Conservation (phyloP, 2,329 filamentous ascomycete genomes). For the Allantophomopsis cytisporea region DNA sequence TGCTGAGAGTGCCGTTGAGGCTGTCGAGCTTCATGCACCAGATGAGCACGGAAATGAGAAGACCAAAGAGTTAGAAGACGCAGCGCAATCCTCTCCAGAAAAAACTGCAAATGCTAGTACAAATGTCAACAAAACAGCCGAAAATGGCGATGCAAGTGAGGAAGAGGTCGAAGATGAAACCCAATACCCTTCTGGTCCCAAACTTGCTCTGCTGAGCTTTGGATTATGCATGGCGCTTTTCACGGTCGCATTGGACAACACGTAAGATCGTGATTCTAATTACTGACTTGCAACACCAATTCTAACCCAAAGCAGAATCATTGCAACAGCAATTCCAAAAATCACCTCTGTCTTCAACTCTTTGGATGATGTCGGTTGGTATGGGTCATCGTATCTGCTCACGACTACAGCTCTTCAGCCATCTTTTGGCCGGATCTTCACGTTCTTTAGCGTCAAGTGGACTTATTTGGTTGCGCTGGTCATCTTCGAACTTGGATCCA, state of each 20-base stretch:
- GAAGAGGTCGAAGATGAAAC: constrained; percentile 7
- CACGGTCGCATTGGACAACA: constrained; percentile 25
- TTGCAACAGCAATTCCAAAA: constrained; percentile 25
- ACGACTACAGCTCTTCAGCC: constrained; percentile 21
- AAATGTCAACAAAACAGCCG: constrained; percentile 4
- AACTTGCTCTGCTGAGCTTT: constrained; percentile 25
- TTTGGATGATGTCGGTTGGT: constrained; percentile 24
- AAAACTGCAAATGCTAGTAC: constrained; percentile 3
- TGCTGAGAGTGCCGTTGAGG: constrained; percentile 4
- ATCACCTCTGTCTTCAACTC: constrained; percentile 26
- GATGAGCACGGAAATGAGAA: neutral
- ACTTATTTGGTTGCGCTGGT: constrained; percentile 17
- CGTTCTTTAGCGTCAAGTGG: constrained; percentile 19
- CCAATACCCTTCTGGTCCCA: constrained; percentile 13
- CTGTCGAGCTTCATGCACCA: constrained; percentile 4
- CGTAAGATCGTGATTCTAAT: no score
- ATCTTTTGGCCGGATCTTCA: constrained; percentile 20
- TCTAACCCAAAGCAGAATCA: constrained; percentile 6
- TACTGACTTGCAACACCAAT: no score
- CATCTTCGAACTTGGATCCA: constrained; percentile 21
- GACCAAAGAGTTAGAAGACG: neutral
- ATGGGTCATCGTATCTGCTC: constrained; percentile 22
- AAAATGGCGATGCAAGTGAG: no score
- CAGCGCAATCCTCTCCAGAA: neutral
- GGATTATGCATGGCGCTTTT: constrained; percentile 33